Base-by-base conservation (phyloP, 1,284 basidiomycete species). In the Cutaneotrichosporon cavernicola region DNA sequence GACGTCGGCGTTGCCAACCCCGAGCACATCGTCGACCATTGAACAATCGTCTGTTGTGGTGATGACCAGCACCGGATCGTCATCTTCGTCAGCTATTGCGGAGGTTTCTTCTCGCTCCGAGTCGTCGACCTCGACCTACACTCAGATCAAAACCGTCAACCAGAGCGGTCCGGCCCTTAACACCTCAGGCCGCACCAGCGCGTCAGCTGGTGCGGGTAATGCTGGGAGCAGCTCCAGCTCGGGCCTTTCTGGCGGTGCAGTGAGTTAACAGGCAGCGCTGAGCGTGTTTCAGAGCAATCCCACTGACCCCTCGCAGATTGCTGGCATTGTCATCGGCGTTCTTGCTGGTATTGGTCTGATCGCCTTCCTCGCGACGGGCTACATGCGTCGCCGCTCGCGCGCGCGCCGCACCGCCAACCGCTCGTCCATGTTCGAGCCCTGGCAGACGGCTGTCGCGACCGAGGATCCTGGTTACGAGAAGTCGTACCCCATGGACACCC, bases 301-400 rank as follows among this genome's bases (percentile, higher is more conserved):
- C 34, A 58, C 64, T 67, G 43, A 66, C 60, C 51, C 30, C 26
- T n/a, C 53, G n/a, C 58, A 78, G 76, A 70, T 79, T 55, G 73
- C 73, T 32, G 78, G 78, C 58, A 77, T 79, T 63, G 73, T 78
- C 58, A 69, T 74, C 55, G 78, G 74, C 32, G 70, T 75, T 52
- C 65, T 74, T 50, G 78, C 75, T 26, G 74, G 65, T 51, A 26
- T 78, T 2, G 73, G 69, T n/a, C 66, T 72, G 10, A 18, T 76
- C 21, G 76, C 64, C 1, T 43, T 77, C 38, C 58, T 79, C 36
- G 71, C 69, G 13, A 76, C 75, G 7, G 67, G 71, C 38, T 68
- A 61, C 4, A 60, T 75, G 52, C 62, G 76, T 47, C 74, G 76
- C 62, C 69, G 70, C 56, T 65, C 69, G 18, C 63, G 76, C 30